Percentiles rank a stretch among this genome's conserved stretches.
These are phyloP conservation scores for Cicer pinnatifidum DNA, from an alignment of 306 rosid genomes.

Conservation along the genomic window DNA sequence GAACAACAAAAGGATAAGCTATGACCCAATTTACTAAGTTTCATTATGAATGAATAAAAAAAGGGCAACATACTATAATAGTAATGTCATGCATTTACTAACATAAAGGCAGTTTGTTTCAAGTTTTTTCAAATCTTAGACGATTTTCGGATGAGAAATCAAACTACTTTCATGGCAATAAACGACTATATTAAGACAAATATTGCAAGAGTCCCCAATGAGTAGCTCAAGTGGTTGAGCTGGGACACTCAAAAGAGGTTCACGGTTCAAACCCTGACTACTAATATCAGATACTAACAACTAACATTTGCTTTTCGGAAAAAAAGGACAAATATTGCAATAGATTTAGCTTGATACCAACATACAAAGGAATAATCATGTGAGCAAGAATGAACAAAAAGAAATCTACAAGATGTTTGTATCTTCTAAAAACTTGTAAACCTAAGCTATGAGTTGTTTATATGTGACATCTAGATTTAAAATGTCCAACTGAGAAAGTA, in stretches of 20 bases:
- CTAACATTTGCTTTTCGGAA: no score
- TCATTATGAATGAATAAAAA: slow-evolving; percentile 1
- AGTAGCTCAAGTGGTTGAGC: no score
- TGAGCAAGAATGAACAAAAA: slow-evolving; percentile 2
- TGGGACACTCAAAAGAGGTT: no score
- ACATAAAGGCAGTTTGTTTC: slow-evolving; percentile 12
- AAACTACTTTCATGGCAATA: slow-evolving; percentile 7
- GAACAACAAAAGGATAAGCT: background rate
- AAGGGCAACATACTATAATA: slow-evolving; percentile 16
- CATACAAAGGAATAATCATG: slow-evolving; percentile 10
- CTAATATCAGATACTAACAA: no score
- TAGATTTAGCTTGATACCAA: slow-evolving; percentile 8
- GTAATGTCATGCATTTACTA: slow-evolving; percentile 24
- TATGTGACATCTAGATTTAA: background rate
- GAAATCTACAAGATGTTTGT: background rate
- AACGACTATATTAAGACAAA: slow-evolving; percentile 14
- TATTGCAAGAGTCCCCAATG: background rate
- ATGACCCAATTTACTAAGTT: slow-evolving; percentile 19
- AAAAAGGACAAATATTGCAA: background rate
- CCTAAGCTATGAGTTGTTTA: slow-evolving; percentile 22
- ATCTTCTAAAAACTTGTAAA: background rate
- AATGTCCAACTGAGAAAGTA: slow-evolving; percentile 5
- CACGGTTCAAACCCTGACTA: no score
- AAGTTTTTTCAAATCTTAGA: slow-evolving; percentile 2
- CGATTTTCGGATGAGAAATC: background rate